Evolutionary conservation across 169 alveolate genomes (phyloP).

Genomic region (Cryptosporidium sp.): DNA sequence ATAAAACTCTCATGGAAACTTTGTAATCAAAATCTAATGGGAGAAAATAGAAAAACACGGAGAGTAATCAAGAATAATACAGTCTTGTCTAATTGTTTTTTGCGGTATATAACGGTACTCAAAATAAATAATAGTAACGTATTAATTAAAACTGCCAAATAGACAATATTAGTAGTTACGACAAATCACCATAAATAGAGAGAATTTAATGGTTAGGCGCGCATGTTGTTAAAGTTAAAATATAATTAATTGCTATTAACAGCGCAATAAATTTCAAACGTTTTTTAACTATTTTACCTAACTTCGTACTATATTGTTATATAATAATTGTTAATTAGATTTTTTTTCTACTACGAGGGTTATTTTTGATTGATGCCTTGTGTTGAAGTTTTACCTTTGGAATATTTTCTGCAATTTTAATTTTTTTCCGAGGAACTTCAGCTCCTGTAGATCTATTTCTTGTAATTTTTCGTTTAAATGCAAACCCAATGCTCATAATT

Average conservation of each 20-base stretch:
- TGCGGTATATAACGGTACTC: constrained; percentile 7
- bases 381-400: constrained; percentile 17
- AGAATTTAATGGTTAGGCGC: not conserved
- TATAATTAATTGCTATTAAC: not conserved
- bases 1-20: constrained; percentile 10
- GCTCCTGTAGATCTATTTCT: not conserved
- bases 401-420: constrained; percentile 19
- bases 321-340: not conserved
- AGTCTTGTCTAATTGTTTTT: not conserved
- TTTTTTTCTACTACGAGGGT: not conserved
- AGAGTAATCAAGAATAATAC: not conserved
- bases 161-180: constrained; percentile 5
- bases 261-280: not conserved
- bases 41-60: not conserved
- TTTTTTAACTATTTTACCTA: not conserved
- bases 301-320: not conserved
- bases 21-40: not conserved
- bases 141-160: not conserved
- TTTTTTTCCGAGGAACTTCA: not conserved
- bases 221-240: not conserved
- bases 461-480: constrained; percentile 13
- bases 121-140: not conserved
- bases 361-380: not conserved
- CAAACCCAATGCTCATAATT: constrained; percentile 66
- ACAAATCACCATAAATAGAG: constrained; percentile 2